These are phyloP conservation scores for Parastagonospora nodorum DNA, from an alignment of 2,329 filamentous ascomycete genomes.

Conservation along the genomic window DNA sequence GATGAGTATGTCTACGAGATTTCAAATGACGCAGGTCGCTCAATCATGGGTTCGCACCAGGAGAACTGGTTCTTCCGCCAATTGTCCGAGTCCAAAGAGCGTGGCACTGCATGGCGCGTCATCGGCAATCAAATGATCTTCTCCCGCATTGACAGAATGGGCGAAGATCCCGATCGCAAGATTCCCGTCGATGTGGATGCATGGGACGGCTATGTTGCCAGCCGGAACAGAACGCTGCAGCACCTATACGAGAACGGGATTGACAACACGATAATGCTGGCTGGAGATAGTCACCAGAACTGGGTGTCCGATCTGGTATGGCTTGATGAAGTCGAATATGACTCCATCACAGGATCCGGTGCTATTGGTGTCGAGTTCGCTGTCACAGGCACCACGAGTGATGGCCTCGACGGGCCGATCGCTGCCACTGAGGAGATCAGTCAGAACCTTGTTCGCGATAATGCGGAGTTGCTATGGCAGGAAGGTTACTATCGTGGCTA, in stretches of 20 bases:
- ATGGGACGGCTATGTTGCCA: constrained; percentile 62
- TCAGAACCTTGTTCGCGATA: constrained; percentile 47
- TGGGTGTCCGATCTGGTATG: constrained; percentile 49
- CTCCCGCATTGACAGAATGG: constrained; percentile 7
- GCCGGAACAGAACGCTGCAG: constrained; percentile 64
- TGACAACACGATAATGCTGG: constrained; percentile 69
- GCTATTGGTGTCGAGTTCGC: constrained; percentile 53
- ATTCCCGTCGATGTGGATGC: constrained; percentile 55
- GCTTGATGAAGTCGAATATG: neutral
- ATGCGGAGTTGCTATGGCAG: constrained; percentile 67
- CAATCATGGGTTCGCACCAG: constrained; percentile 71
- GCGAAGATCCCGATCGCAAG: neutral
- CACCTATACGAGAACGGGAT: constrained; percentile 67
- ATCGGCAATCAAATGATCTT: constrained; percentile 67
- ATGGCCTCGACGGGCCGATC: constrained; percentile 54
- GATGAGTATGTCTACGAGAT: constrained; percentile 63
- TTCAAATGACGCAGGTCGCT: constrained; percentile 67
- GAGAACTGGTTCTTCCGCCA: constrained; percentile 64
- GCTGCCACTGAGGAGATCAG: constrained; percentile 51
- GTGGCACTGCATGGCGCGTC: constrained; percentile 69
- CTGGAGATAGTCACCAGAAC: constrained; percentile 68
- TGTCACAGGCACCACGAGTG: constrained; percentile 54
- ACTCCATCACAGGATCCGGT: neutral
- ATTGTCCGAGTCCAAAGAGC: constrained; percentile 58
- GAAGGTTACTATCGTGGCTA: neutral